Evolutionary conservation across 108 stramenopile genomes (phyloP).

Genomic region (Conticribra weissflogii): DNA sequence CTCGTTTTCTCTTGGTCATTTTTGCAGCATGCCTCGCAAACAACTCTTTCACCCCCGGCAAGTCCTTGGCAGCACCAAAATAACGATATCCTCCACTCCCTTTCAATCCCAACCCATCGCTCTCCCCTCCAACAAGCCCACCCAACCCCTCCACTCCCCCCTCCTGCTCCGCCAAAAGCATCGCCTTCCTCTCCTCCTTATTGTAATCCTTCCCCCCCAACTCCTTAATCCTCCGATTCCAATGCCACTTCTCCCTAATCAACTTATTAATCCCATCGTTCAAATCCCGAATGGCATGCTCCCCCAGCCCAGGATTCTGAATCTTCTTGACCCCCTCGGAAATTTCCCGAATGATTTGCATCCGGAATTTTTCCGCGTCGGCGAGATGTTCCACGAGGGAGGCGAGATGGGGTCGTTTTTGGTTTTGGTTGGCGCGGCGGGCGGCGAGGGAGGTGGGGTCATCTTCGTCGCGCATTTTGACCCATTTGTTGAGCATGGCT

Average conservation of each 20-base stretch:
- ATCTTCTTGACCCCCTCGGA: conserved; percentile 82
- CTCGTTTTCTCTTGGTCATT: conserved; percentile 70
- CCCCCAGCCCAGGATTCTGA: conserved; percentile 93
- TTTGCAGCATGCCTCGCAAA: conserved; percentile 69
- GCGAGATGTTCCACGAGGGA: conserved; percentile 84
- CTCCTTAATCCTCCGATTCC: conserved; percentile 92
- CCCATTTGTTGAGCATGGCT: conserved; percentile 94
- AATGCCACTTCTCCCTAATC: conserved; percentile 92
- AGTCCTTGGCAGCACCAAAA: conserved; percentile 93
- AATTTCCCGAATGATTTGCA: conserved; percentile 90
- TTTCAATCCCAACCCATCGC: conserved; percentile 56
- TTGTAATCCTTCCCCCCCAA: conserved; percentile 89
- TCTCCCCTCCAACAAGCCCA: conserved; percentile 26
- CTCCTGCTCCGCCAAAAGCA: conserved; percentile 55
- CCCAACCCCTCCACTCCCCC: conserved; percentile 51
- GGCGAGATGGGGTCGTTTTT: conserved; percentile 87
- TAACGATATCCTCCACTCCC: conserved; percentile 87
- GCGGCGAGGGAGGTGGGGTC: conserved; percentile 27
- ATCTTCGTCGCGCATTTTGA: conserved; percentile 47
- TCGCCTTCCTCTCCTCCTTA: conserved; percentile 67
- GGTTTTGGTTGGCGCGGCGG: conserved; percentile 22
- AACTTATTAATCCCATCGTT: conserved; percentile 98
- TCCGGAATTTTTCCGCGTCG: conserved; percentile 77
- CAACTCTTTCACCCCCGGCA: conserved; percentile 94
- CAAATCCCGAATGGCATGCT: conserved; percentile 95